A percentile compares a stretch with the other conserved stretches of the same genome.
These are phyloP conservation scores for Adansonia madagascariensis DNA, from an alignment of 441 rosid species.

Conservation along the genomic window DNA sequence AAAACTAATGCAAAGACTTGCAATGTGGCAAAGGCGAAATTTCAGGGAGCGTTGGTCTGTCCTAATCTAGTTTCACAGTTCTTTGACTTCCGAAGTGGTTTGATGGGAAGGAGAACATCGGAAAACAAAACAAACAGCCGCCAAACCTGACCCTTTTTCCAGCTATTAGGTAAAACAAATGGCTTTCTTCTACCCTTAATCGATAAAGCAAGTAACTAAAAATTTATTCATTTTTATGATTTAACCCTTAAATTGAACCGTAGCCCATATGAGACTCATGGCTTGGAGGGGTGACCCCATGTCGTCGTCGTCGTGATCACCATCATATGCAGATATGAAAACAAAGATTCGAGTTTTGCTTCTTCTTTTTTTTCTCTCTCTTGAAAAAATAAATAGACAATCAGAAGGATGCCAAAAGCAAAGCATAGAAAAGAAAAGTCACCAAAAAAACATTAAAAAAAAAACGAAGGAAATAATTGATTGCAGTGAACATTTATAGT, in stretches of 20 bases:
- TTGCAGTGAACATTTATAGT: not conserved
- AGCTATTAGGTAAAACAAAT: not conserved
- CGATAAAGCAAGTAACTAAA: not conserved
- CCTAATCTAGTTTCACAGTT: not conserved
- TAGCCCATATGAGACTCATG: no score
- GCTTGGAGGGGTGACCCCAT: no score
- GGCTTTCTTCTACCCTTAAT: not conserved
- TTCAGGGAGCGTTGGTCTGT: not conserved
- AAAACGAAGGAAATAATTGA: not conserved
- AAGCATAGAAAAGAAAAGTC: not conserved
- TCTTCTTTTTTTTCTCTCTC: no score
- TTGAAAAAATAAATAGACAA: no score
- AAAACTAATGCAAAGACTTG: not conserved
- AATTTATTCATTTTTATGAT: not conserved
- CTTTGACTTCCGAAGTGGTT: not conserved
- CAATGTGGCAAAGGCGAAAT: not conserved
- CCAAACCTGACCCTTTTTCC: no score
- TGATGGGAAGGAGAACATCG: no score
- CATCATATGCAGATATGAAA: no score
- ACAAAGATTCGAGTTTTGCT: no score
- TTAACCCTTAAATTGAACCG: no score
- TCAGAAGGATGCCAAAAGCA: not conserved
- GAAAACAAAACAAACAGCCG: no score
- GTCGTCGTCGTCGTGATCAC: no score
- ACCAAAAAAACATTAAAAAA: no score